Conservation (phyloP, 371 early-diverging fungal genomes). For the Rhizomucor miehei region DNA sequence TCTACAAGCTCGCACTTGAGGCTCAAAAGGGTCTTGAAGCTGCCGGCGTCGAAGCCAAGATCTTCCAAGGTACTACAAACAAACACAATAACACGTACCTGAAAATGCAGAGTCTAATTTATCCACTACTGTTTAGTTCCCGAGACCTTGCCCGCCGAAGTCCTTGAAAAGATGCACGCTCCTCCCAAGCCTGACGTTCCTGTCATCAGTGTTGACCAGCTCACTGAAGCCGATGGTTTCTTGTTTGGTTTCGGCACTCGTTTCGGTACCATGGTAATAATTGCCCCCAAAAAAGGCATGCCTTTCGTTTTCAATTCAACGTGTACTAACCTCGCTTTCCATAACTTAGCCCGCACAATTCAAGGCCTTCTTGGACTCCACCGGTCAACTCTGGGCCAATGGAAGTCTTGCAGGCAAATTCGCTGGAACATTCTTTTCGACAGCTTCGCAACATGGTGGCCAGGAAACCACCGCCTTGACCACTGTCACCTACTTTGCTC, state of each 20-base stretch:
- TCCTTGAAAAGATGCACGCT: slow-evolving; percentile 66
- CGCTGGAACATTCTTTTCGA: slow-evolving; percentile 69
- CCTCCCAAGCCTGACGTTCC: slow-evolving; percentile 55
- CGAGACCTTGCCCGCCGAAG: slow-evolving; percentile 61
- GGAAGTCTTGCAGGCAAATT: slow-evolving; percentile 64
- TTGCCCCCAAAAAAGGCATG: neutral
- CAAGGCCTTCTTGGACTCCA: slow-evolving; percentile 49
- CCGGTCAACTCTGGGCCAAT: slow-evolving; percentile 65
- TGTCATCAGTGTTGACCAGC: slow-evolving; percentile 49
- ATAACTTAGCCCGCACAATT: slow-evolving; percentile 4
- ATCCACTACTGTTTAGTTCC: slow-evolving; percentile 35
- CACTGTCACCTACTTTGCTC: slow-evolving; percentile 57
- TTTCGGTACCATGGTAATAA: slow-evolving; percentile 68
- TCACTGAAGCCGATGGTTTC: slow-evolving; percentile 68
- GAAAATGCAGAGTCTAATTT: too few species aligned
- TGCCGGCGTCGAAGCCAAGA: slow-evolving; percentile 56
- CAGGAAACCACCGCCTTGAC: slow-evolving; percentile 66
- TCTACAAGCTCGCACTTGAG: slow-evolving; percentile 52
- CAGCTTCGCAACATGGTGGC: slow-evolving; percentile 66
- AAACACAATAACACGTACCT: too few species aligned
- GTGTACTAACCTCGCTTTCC: too few species aligned
- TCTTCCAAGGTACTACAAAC: slow-evolving; percentile 56
- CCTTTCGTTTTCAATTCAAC: slow-evolving; percentile 50
- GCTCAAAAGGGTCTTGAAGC: slow-evolving; percentile 61
- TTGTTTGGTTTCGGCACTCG: slow-evolving; percentile 60